These are phyloP conservation scores for Botryobasidium botryosum DNA, from an alignment of 768 basidiomycete genomes.

Conservation along the genomic window DNA sequence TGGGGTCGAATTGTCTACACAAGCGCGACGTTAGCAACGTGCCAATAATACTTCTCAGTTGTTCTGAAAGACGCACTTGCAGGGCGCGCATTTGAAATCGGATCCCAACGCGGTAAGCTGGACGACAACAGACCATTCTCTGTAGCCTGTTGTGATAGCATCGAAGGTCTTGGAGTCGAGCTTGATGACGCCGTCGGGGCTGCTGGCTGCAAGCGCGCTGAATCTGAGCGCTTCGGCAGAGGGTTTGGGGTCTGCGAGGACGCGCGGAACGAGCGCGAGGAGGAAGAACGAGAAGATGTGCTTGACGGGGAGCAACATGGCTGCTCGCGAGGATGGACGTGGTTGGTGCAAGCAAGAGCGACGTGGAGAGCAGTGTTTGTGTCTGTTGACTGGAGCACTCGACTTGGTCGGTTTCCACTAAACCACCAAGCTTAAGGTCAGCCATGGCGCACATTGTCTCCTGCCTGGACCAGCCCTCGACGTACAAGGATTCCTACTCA, in stretches of 20 bases:
- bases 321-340: not conserved
- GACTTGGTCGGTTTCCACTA: not conserved
- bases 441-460: conserved; percentile 76
- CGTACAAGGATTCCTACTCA: conserved; percentile 88
- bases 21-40: not conserved
- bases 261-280: not conserved
- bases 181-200: conserved; percentile 69
- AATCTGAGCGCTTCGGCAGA: too few species aligned
- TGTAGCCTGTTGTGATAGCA: conserved; percentile 51
- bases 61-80: conserved; percentile 45
- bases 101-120: conserved; percentile 77
- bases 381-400: not conserved
- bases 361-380: not conserved
- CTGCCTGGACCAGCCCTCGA: conserved; percentile 82
- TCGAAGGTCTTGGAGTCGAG: conserved; percentile 65
- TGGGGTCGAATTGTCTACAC: conserved; percentile 77
- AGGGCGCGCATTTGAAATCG: conserved; percentile 74
- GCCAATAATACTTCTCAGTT: not conserved
- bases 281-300: not conserved
- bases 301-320: not conserved
- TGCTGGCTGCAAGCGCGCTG: too few species aligned
- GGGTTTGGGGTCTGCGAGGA: not conserved
- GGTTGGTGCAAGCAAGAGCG: not conserved
- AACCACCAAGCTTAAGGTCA: not conserved
- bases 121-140: conserved; percentile 77